Base-by-base conservation (phyloP, 176 grass and related monocot genomes). In the maize (Zea mays) region DNA sequence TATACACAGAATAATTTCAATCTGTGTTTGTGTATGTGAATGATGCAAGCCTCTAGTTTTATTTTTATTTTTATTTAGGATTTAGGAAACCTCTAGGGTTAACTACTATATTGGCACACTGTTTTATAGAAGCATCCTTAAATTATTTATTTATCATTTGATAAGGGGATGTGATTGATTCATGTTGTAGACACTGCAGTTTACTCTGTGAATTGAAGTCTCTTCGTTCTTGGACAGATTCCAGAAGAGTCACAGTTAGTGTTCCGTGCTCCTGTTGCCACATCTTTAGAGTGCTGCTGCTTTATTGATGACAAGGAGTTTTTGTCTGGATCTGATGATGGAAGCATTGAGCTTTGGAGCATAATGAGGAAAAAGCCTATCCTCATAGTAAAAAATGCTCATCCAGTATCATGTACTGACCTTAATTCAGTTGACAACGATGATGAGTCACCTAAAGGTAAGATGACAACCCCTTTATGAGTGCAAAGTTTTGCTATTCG, bases 301-400 rank as follows among this genome's bases (percentile, higher is more conserved):
- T 92, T 97, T 84, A 86, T 97, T 66, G 91, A 90, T 58, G 93
- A 92, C 62, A 90, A 86, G 19, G 93, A 97, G 65, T 92, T 92
- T 83, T 62, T 92, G 43, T 92, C 93, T 84, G 93, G 93, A 33
- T 97, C 93, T 36, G 93, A 97, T 68, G 87, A 97, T 84, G 93
- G 93, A 77, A 92, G 87, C 69, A 74, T 97, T 65, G 90, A 92
- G 60, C 83, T 97, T 65, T 97, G 93, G 93, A 86, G 85, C 68
- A 74, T 90, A 42, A 81, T 84, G 85, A 88, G 90, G 77, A 97
- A 97, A 72, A 97, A 97, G 37, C 93, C 93, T 44, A 88, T 80
- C n/a, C 64, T 90, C 79, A 88, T 92, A 57, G 68, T 97, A 69
- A 92, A 87, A 82, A 97, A 97, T 84, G 93, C 90, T 46, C 93